Conservation (phyloP, 148 eudicot species). For the Talinum fruticosum region DNA sequence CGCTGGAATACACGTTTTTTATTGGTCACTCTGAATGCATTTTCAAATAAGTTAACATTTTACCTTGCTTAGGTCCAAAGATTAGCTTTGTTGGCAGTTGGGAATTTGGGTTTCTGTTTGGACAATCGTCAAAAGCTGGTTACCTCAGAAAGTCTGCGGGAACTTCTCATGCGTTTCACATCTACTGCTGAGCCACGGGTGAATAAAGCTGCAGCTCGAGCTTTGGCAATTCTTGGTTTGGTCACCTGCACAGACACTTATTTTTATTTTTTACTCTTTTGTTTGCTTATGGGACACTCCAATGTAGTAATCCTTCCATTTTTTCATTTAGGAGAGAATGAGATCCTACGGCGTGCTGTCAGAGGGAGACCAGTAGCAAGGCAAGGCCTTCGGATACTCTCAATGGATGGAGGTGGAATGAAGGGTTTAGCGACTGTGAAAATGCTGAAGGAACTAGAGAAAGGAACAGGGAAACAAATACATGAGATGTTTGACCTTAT, state of each 20-base stretch:
- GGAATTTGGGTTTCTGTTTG: slow-evolving; percentile 89
- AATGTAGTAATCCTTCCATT: slow-evolving; percentile 5
- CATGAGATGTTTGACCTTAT: slow-evolving; percentile 98
- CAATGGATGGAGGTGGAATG: slow-evolving; percentile 99
- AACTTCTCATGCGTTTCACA: slow-evolving; percentile 86
- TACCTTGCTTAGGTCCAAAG: slow-evolving; percentile 71
- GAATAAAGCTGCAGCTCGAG: slow-evolving; percentile 96
- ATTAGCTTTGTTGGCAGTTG: slow-evolving; percentile 74
- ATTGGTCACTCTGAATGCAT: slow-evolving; percentile 4
- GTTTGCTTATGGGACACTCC: slow-evolving; percentile 7
- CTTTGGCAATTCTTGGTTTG: slow-evolving; percentile 95
- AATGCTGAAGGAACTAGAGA: slow-evolving; percentile 88
- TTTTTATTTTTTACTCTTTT: not conserved
- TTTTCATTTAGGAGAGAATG: slow-evolving; percentile 76
- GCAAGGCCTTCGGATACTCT: slow-evolving; percentile 92
- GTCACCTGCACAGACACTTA: slow-evolving; percentile 16
- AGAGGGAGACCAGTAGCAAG: slow-evolving; percentile 77
- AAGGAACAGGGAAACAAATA: slow-evolving; percentile 86
- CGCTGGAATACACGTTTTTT: not conserved
- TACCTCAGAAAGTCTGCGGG: slow-evolving; percentile 92
- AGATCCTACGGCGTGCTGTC: slow-evolving; percentile 82
- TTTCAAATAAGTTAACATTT: slow-evolving; percentile 14
- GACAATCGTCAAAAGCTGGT: slow-evolving; percentile 78
- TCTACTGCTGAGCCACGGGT: slow-evolving; percentile 73
- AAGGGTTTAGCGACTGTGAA: slow-evolving; percentile 95